phyloP scores from a whole-genome alignment of 1,139 yeast genomes.

The Yamadazyma diospyri region DNA sequence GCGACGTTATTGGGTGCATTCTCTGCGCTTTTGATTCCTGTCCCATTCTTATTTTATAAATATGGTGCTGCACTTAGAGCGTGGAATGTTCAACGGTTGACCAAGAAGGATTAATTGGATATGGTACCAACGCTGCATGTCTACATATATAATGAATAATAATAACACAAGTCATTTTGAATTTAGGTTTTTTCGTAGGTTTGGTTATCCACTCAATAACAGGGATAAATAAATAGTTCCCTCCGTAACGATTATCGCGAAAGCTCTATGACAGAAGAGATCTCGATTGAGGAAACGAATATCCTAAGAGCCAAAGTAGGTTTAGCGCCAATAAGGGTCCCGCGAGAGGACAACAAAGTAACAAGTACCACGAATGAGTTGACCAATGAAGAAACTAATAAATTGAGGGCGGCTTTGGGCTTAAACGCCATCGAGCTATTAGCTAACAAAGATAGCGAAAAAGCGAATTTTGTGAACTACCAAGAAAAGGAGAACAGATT shows the following conservation, averaged over 20 bases:
- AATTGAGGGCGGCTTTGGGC: slow-evolving; percentile 46
- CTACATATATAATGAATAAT: too few relatives aligned
- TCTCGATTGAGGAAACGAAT: slow-evolving; percentile 38
- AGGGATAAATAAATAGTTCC: too few relatives aligned
- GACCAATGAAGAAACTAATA: slow-evolving; percentile 53
- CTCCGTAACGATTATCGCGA: too few relatives aligned
- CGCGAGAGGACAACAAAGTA: slow-evolving; percentile 1
- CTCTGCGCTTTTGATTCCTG: slow-evolving; percentile 60
- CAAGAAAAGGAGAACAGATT: slow-evolving; percentile 8
- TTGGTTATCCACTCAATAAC: too few relatives aligned
- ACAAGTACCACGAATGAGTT: slow-evolving; percentile 17
- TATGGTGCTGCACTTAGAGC: slow-evolving; percentile 62
- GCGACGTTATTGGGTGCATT: slow-evolving; percentile 72
- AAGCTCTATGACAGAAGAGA: slow-evolving; percentile 16
- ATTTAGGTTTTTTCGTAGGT: too few relatives aligned
- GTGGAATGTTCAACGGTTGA: slow-evolving; percentile 1
- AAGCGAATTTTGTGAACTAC: slow-evolving; percentile 17
- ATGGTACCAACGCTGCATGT: too few relatives aligned
- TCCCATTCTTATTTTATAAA: slow-evolving; percentile 67
- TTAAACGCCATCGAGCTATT: slow-evolving; percentile 37
- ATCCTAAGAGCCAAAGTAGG: slow-evolving; percentile 31
- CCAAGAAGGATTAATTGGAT: background rate
- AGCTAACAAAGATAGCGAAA: slow-evolving; percentile 7
- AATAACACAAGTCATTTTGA: too few relatives aligned
- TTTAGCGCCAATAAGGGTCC: slow-evolving; percentile 25